phyloP scores from a whole-genome alignment of 73 alveolate genomes.

The Paramecium tetraurelia region DNA sequence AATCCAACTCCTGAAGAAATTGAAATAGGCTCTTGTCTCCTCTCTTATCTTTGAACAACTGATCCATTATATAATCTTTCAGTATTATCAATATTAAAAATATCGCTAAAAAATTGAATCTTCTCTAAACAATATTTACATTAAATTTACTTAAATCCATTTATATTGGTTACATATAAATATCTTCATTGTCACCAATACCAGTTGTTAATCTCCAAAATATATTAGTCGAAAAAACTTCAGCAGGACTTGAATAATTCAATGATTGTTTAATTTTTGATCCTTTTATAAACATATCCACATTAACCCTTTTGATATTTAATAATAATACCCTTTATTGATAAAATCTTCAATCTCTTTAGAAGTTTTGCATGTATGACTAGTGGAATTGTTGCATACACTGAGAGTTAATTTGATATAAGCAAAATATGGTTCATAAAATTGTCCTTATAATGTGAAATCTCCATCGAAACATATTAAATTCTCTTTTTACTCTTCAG shows the following conservation, averaged over 20 bases:
- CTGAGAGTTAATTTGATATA: background rate
- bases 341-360: background rate
- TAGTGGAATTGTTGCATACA: background rate
- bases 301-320: background rate
- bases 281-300: background rate
- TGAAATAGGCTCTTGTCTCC: background rate
- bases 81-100: background rate
- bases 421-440: background rate
- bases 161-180: background rate
- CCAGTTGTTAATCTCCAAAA: conserved; percentile 23
- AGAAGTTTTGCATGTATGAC: background rate
- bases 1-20: background rate
- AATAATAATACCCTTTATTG: background rate
- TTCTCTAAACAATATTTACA: background rate
- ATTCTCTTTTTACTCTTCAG: background rate
- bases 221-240: background rate
- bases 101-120: background rate
- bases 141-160: background rate
- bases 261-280: background rate
- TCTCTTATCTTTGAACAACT: background rate
- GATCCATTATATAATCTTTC: background rate
- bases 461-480: background rate
- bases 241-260: conserved; percentile 9
- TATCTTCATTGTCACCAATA: conserved; percentile 30
- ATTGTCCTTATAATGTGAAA: background rate